Evolutionary conservation across 139 green algal genomes (phyloP).

Genomic region (Asterochloris sp.): DNA sequence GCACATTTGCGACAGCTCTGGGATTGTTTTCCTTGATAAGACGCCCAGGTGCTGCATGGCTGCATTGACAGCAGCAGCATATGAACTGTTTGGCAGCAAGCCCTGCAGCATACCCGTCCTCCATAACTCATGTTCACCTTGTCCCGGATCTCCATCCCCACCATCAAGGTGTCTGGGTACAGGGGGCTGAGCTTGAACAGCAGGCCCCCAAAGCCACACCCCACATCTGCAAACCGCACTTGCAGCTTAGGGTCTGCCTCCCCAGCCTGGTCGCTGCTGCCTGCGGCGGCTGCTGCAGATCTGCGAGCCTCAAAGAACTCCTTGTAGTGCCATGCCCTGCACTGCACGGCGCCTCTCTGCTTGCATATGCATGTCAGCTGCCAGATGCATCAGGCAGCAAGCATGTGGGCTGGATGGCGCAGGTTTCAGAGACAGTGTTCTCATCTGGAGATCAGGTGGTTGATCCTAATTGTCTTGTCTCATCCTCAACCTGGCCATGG

Average conservation of each 20-base stretch:
- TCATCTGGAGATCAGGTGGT: constrained; percentile 4
- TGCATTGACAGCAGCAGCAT: no score
- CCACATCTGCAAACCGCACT: constrained; percentile 89
- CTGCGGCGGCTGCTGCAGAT: background rate
- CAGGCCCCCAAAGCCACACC: constrained; percentile 97
- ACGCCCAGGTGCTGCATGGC: no score
- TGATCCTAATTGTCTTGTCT: background rate
- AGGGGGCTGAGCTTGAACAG: constrained; percentile 77
- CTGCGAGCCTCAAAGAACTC: constrained; percentile 33
- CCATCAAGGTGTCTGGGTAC: constrained; percentile 88
- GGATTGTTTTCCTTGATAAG: no score
- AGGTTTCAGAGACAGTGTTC: background rate
- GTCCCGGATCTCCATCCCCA: constrained; percentile 96
- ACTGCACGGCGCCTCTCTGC: background rate
- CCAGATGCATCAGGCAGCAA: background rate
- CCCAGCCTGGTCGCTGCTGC: background rate
- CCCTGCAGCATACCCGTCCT: no score
- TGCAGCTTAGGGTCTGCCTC: constrained; percentile 8
- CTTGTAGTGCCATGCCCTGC: constrained; percentile 49
- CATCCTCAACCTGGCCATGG: background rate
- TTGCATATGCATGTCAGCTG: constrained; percentile 4
- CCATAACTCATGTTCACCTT: constrained; percentile 1
- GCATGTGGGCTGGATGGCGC: background rate
- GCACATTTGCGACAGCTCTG: no score
- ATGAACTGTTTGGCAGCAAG: no score